phyloP scores from a whole-genome alignment of 176 grass and related monocot species.

The Pharus latifolius region DNA sequence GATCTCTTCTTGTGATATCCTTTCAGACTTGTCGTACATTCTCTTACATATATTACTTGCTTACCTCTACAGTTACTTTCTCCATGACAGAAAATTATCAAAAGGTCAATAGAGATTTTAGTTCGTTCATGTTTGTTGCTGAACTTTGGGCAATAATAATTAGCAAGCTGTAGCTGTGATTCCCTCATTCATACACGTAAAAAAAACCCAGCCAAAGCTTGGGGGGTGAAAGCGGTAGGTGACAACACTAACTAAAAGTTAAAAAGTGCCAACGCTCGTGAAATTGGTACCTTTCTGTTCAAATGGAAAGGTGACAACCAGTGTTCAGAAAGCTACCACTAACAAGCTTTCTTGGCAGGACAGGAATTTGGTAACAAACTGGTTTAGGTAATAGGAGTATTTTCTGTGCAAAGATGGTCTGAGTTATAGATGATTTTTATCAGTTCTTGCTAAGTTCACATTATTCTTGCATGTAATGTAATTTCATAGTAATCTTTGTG shows the following conservation, averaged over 20 bases:
- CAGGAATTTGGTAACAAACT: background rate
- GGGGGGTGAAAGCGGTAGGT: background rate
- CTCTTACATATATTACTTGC: background rate
- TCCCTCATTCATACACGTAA: no score
- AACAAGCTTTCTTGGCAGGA: background rate
- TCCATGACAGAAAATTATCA: background rate
- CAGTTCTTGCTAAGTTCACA: background rate
- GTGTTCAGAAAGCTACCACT: background rate
- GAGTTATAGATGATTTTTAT: no score
- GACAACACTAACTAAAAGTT: background rate
- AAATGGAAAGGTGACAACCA: background rate
- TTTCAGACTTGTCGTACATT: constrained; percentile 5
- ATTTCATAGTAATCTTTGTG: no score
- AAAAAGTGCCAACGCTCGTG: background rate
- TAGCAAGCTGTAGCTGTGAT: background rate
- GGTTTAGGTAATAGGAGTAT: background rate
- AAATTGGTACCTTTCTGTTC: background rate
- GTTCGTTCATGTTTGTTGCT: background rate
- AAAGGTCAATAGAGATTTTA: background rate
- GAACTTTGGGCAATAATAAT: background rate
- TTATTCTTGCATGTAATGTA: background rate
- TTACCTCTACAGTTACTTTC: background rate
- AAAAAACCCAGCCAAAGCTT: no score
- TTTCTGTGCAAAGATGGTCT: background rate
- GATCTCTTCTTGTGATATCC: background rate